Evolutionary conservation across 208 protist genomes (phyloP), one percentile per base, ranked within the genome.

Genomic region (Wallacemonas collosoma): DNA sequence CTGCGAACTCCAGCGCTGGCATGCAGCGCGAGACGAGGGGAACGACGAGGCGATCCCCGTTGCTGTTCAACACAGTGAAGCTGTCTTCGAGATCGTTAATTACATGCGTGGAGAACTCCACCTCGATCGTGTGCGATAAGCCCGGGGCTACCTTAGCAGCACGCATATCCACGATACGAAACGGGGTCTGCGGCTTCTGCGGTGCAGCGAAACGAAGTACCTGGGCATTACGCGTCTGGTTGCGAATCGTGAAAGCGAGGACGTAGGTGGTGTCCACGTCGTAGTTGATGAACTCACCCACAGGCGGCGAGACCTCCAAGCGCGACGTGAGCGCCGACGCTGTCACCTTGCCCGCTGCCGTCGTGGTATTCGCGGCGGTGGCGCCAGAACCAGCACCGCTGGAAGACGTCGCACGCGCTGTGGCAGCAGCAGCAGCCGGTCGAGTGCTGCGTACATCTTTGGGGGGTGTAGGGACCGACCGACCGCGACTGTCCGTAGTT

Each of bases 251-350:
- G 62, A 97, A 89, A 41, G 87, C 77, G 68, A 95, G 89, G 38
- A 93, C 87, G 79, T 95, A 97, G 1, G 83, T 92, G 17, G 88
- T 94, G 67, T 92, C 87, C n/a, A 91, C 81, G 68, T 95, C 89
- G 73, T 89, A 93, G 72, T 97, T 91, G 61, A 89, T 86, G 73
- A 91, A 97, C 75, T 93, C 87, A 2, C 87, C 93, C 7, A 64
- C 38, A n/a, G 62, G 26, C 1, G 93, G 91, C 1, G 68, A 83
- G 11, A 81, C 74, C 71, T 85, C 82, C 48, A 91, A 48, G 35
- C 73, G 36, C n/a, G 45, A 35, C 4, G 60, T 63, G 26, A 26
- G 26, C 26, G 26, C 26, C 26, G 26, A 26, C 26, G 26, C 26
- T 26, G 26, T 26, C 26, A 26, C 26, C 26, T 26, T 26, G 26